Base-by-base conservation (phyloP, 306 rosid species). In the Prunus armeniaca region DNA sequence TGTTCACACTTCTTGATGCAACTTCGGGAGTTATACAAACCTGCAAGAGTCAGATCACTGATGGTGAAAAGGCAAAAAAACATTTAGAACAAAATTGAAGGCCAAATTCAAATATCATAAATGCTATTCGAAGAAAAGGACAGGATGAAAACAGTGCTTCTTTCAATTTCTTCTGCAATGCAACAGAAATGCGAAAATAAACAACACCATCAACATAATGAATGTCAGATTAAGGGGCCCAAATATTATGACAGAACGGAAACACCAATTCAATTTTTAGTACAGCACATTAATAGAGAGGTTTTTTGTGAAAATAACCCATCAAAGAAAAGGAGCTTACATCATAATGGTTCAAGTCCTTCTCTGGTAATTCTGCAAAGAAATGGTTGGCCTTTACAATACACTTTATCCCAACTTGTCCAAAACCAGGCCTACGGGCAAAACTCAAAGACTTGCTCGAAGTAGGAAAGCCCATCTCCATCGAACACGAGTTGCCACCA, bases 261-360 rank as follows among this genome's bases (percentile, higher is more conserved):
- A 84, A 73, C 50, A 65, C 47, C 63, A 69, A 71, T 76, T 84
- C 58, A 69, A 54, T 76, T 57, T 61, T 49, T 45, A 30, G 80
- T 65, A 65, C 45, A 69, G 75, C 50, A 65, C 68, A 55, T 27
- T 73, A 69, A 67, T 66, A 32, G 12, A 20, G 57, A 55, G 65
- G 60, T 25, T 25, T 72, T 77, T 45, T 20, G 58, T 12, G 17
- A 75, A 46, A 60, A 82, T 25, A 66, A 78, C 49, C 55, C 78
- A 75, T 56, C 61, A 82, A 72, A 46, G 67, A 68, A 84, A 3
- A 67, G 65, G 65, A 79, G 69, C 91, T 91, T 88, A 95, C 99
- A 92, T 91, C 97, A 91, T 92, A 95, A 57, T 95, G 99, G 83
- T 92, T 91, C 84, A 95, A 87, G 86, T 95, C 97, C 85, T 95